A percentile compares a stretch with the other conserved stretches of the same genome.
Evolutionary conservation across 208 protist species (phyloP).

Genomic region (Porcisia deanei): DNA sequence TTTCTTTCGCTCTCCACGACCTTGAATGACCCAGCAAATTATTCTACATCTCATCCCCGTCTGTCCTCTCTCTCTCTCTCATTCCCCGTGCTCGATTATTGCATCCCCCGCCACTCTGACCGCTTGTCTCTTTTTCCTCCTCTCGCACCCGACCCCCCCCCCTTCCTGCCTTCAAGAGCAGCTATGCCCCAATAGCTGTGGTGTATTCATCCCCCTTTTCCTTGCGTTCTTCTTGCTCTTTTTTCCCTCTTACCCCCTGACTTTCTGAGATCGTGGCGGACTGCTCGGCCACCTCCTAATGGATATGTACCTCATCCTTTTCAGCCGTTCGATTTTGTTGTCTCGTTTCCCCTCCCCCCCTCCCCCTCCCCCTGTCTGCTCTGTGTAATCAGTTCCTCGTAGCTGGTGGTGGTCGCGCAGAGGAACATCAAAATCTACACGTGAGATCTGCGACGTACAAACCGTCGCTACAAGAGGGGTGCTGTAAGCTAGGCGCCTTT

Average conservation of each 20-base stretch:
- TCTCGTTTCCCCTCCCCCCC: not conserved
- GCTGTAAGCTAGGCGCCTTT: not conserved
- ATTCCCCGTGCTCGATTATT: not conserved
- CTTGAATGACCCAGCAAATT: not conserved
- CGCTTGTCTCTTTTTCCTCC: not conserved
- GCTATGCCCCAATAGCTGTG: not conserved
- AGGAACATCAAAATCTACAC: not conserved
- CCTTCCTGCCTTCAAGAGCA: not conserved
- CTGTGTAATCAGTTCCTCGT: not conserved
- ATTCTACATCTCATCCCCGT: not conserved
- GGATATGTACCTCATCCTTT: not conserved
- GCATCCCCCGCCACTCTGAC: not conserved
- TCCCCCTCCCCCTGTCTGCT: not conserved
- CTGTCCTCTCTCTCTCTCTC: not conserved
- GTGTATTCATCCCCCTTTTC: not conserved
- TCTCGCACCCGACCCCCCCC: not conserved
- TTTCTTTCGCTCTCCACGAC: not conserved
- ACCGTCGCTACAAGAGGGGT: not conserved
- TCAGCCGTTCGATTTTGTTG: conserved; percentile 1
- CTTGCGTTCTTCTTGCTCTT: too few relatives aligned
- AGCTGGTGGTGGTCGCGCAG: not conserved
- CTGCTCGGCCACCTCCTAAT: not conserved
- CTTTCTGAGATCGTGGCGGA: not conserved
- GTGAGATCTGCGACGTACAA: not conserved
- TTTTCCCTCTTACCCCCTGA: not conserved